Percentiles rank a stretch among this genome's conserved stretches.
These are phyloP conservation scores for Sicyos baderoa DNA, from an alignment of 306 rosid genomes.

Conservation along the genomic window DNA sequence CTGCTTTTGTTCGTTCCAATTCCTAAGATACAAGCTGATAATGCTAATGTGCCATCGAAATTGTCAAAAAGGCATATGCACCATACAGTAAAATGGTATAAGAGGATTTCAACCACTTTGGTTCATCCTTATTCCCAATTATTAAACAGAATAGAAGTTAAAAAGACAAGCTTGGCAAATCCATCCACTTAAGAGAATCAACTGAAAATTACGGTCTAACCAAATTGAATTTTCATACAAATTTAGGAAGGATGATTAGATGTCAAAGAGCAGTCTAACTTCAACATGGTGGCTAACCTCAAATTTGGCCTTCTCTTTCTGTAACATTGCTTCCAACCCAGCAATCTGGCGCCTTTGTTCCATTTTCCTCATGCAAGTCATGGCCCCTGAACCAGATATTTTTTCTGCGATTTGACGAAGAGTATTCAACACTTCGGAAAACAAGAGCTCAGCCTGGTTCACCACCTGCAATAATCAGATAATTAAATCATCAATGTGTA, in stretches of 20 bases:
- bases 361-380: conserved; percentile 33
- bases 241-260: background rate
- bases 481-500: conserved; percentile 4
- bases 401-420: conserved; percentile 63
- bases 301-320: conserved; percentile 71
- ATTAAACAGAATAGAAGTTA: conserved; percentile 2
- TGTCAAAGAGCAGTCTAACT: conserved; percentile 5
- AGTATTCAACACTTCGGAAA: conserved; percentile 78
- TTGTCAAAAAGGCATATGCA: conserved; percentile 7
- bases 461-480: conserved; percentile 50
- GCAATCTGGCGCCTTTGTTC: conserved; percentile 54
- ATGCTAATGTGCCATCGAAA: background rate
- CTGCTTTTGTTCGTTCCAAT: background rate
- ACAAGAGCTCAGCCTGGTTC: conserved; percentile 65
- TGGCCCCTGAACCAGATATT: conserved; percentile 21
- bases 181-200: background rate
- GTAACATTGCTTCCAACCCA: conserved; percentile 65
- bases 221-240: conserved; percentile 2
- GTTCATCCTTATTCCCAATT: conserved; percentile 5
- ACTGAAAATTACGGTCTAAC: conserved; percentile 2
- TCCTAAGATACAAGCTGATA: background rate
- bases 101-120: background rate
- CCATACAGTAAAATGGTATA: background rate
- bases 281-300: conserved; percentile 45
- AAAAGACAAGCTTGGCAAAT: background rate